A percentile compares a stretch with the other conserved stretches of the same genome.
phyloP scores from a whole-genome alignment of 2,329 filamentous ascomycete genomes.

The Leptoxyphium fumago region DNA sequence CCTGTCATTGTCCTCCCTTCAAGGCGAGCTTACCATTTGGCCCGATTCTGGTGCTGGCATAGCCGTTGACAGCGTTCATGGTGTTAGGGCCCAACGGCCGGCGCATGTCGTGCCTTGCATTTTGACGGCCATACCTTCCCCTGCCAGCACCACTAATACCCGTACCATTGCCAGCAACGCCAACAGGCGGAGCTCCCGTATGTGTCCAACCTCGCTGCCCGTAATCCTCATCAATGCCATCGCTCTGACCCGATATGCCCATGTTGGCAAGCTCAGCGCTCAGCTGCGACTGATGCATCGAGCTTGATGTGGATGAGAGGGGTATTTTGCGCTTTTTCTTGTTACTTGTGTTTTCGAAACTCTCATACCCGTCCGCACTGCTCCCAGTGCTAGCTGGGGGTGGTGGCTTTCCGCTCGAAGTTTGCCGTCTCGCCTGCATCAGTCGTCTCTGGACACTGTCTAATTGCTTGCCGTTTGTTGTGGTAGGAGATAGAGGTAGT shows the following conservation, averaged over 20 bases:
- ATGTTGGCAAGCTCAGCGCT: slow-evolving; percentile 51
- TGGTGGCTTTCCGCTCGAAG: slow-evolving; percentile 12
- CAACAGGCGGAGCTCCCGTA: slow-evolving; percentile 25
- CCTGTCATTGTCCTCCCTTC: background rate
- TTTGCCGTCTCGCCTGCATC: slow-evolving; percentile 22
- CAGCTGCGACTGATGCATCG: slow-evolving; percentile 40
- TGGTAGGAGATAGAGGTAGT: slow-evolving; percentile 21
- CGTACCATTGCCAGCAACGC: slow-evolving; percentile 30
- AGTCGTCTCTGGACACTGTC: slow-evolving; percentile 21
- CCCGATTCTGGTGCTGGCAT: slow-evolving; percentile 7
- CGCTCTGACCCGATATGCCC: slow-evolving; percentile 32
- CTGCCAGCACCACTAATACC: slow-evolving; percentile 75
- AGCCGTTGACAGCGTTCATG: slow-evolving; percentile 27
- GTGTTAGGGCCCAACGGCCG: slow-evolving; percentile 28
- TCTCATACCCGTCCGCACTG: slow-evolving; percentile 79
- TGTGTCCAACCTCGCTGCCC: background rate
- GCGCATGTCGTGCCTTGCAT: slow-evolving; percentile 24
- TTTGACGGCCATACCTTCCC: slow-evolving; percentile 60
- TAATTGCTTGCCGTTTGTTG: slow-evolving; percentile 14
- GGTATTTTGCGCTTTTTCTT: slow-evolving; percentile 99
- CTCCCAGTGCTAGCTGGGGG: slow-evolving; percentile 46
- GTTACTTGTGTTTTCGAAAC: slow-evolving; percentile 96
- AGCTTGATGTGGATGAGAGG: slow-evolving; percentile 56
- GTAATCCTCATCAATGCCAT: background rate
- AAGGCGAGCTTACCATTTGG: background rate